These are phyloP conservation scores for Podospora comata DNA, from an alignment of 495 filamentous ascomycete genomes.

Conservation along the genomic window DNA sequence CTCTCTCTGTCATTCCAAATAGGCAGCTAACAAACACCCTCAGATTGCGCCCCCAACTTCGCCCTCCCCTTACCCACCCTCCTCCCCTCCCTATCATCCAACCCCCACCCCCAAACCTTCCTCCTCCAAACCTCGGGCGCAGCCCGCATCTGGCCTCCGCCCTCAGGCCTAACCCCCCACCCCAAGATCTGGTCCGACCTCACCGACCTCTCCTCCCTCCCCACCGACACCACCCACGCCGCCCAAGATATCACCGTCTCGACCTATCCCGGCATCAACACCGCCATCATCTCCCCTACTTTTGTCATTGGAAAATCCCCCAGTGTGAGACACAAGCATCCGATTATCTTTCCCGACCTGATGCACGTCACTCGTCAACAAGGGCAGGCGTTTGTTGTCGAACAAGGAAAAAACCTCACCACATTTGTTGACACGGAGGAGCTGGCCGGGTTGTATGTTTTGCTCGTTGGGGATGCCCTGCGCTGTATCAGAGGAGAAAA, in stretches of 20 bases:
- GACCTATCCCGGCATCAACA: conserved; percentile 8
- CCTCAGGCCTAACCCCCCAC: neutral
- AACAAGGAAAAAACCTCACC: conserved; percentile 12
- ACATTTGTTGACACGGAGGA: conserved; percentile 17
- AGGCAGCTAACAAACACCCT: neutral
- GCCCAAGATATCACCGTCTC: conserved; percentile 8
- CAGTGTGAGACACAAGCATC: conserved; percentile 5
- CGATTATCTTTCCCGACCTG: conserved; percentile 18
- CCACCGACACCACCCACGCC: conserved; percentile 14
- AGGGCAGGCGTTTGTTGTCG: conserved; percentile 7
- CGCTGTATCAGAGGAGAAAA: neutral
- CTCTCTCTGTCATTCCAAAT: no score
- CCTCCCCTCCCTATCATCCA: conserved; percentile 11
- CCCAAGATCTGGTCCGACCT: conserved; percentile 19
- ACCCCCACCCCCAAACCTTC: conserved; percentile 12
- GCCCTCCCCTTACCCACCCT: conserved; percentile 9
- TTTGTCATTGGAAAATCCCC: conserved; percentile 19
- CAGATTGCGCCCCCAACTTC: conserved; percentile 22
- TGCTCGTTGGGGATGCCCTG: conserved; percentile 10
- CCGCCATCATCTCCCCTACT: conserved; percentile 17
- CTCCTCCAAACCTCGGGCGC: conserved; percentile 22
- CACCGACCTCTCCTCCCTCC: conserved; percentile 14
- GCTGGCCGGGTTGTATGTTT: conserved; percentile 17
- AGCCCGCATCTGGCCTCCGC: conserved; percentile 16
- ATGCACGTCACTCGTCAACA: conserved; percentile 1